Evolutionary conservation across 345 rosid genomes (phyloP).

Genomic region (Odontarrhena argentea): DNA sequence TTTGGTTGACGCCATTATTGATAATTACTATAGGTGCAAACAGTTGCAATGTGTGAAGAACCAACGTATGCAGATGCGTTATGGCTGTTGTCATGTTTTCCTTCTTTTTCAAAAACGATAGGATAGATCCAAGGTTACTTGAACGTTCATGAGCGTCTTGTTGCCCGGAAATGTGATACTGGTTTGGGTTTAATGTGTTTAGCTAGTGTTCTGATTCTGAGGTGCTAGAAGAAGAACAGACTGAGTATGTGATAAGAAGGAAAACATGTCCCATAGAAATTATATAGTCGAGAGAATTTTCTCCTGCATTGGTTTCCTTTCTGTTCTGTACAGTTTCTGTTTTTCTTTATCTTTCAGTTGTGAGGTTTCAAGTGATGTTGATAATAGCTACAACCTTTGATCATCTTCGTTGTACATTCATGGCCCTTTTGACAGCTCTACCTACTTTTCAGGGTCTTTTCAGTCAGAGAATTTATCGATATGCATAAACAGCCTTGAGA

Average conservation of each 20-base stretch:
- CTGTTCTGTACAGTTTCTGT: too few relatives aligned
- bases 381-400: constrained; percentile 32
- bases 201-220: too few relatives aligned
- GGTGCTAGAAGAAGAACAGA: too few relatives aligned
- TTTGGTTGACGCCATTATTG: too few relatives aligned
- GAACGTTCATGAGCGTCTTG: too few relatives aligned
- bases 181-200: too few relatives aligned
- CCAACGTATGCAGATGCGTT: too few relatives aligned
- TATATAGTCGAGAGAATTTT: constrained; percentile 18
- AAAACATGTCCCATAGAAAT: constrained; percentile 16
- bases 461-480: constrained; percentile 61
- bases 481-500: constrained; percentile 89
- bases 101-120: too few relatives aligned
- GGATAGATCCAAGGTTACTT: too few relatives aligned
- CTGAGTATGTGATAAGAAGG: not conserved
- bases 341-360: not conserved
- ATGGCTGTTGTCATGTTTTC: too few relatives aligned
- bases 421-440: constrained; percentile 26
- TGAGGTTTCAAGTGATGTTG: constrained; percentile 24
- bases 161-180: too few relatives aligned
- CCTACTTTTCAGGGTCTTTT: constrained; percentile 74
- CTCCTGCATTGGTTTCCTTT: constrained; percentile 25
- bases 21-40: not conserved
- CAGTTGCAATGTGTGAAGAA: too few relatives aligned
- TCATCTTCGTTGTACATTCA: constrained; percentile 13